A percentile compares a stretch with the other conserved stretches of the same genome.
phyloP scores from a whole-genome alignment of 345 rosid genomes.

The Ceriops decandra region DNA sequence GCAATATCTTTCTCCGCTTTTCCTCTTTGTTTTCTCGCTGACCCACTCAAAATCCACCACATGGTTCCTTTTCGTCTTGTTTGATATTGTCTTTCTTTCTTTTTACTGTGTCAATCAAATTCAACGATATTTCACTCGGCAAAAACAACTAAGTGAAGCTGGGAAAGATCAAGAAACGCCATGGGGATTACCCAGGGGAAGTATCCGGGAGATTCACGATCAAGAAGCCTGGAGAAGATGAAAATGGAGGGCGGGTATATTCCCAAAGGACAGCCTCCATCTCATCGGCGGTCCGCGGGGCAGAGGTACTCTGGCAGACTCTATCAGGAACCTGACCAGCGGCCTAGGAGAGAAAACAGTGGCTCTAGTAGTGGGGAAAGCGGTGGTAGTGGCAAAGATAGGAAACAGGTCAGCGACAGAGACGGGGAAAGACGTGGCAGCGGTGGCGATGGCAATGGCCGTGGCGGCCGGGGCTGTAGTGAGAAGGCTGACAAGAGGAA shows the following conservation, averaged over 20 bases:
- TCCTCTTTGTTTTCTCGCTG: background rate
- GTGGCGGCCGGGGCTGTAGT: background rate
- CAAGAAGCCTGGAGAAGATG: constrained; percentile 36
- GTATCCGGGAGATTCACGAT: constrained; percentile 30
- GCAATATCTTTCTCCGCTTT: constrained; percentile 6
- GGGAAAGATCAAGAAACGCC: constrained; percentile 15
- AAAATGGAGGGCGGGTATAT: constrained; percentile 45
- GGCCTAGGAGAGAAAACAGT: background rate
- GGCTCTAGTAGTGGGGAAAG: constrained; percentile 8
- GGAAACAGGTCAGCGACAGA: constrained; percentile 11
- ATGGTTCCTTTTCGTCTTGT: constrained; percentile 14
- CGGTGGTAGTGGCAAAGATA: constrained; percentile 13
- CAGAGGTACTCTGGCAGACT: constrained; percentile 31
- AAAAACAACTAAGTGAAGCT: background rate
- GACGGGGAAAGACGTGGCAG: constrained; percentile 8
- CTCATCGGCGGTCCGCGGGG: constrained; percentile 42
- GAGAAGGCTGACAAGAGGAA: background rate
- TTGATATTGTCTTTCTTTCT: constrained; percentile 2
- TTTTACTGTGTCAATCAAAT: background rate
- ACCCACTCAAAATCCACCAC: constrained; percentile 21
- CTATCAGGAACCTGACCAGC: constrained; percentile 11
- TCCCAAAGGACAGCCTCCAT: constrained; percentile 8
- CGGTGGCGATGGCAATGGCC: background rate
- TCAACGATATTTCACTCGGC: background rate
- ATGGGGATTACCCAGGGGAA: constrained; percentile 60